These are phyloP conservation scores for Brettanomyces nanus DNA, from an alignment of 805 yeast genomes.

Conservation along the genomic window DNA sequence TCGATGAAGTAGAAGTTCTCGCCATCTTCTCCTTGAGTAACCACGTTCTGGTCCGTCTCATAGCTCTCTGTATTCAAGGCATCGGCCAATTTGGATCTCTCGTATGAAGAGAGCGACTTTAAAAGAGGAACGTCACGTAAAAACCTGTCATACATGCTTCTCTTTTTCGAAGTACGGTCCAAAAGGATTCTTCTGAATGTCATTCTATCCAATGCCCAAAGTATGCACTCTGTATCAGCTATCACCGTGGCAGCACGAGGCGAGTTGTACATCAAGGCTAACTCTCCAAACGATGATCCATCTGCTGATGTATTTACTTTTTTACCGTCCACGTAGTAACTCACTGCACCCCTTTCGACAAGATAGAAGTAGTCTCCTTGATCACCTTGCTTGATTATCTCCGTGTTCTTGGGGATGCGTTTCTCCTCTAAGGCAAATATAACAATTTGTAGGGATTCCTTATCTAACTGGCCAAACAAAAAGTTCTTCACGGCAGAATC, in stretches of 20 bases:
- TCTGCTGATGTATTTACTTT: slow-evolving; percentile 70
- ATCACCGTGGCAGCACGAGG: slow-evolving; percentile 95
- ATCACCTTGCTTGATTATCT: slow-evolving; percentile 83
- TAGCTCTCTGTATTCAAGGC: slow-evolving; percentile 77
- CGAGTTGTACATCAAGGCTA: slow-evolving; percentile 94
- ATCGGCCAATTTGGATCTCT: slow-evolving; percentile 88
- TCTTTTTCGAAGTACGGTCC: slow-evolving; percentile 85
- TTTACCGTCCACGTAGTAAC: slow-evolving; percentile 62
- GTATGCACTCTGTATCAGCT: slow-evolving; percentile 59
- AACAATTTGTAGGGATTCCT: slow-evolving; percentile 66
- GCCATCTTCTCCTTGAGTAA: slow-evolving; percentile 81
- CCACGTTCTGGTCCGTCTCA: slow-evolving; percentile 63
- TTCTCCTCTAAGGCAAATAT: slow-evolving; percentile 80
- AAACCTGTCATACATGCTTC: slow-evolving; percentile 84
- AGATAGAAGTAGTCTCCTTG: slow-evolving; percentile 91
- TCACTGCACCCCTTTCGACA: slow-evolving; percentile 78
- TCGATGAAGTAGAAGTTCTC: slow-evolving; percentile 70
- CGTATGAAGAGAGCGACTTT: slow-evolving; percentile 62
- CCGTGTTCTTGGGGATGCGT: slow-evolving; percentile 45
- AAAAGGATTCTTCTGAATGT: slow-evolving; percentile 87
- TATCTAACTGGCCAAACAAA: slow-evolving; percentile 75
- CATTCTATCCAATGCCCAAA: slow-evolving; percentile 91
- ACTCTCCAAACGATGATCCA: slow-evolving; percentile 92
- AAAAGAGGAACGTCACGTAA: slow-evolving; percentile 81
- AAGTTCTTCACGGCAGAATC: slow-evolving; percentile 73